A percentile compares a stretch with the other conserved stretches of the same genome.
Evolutionary conservation across 1,139 yeast genomes (phyloP).

Genomic region (Nadsonia commutata): DNA sequence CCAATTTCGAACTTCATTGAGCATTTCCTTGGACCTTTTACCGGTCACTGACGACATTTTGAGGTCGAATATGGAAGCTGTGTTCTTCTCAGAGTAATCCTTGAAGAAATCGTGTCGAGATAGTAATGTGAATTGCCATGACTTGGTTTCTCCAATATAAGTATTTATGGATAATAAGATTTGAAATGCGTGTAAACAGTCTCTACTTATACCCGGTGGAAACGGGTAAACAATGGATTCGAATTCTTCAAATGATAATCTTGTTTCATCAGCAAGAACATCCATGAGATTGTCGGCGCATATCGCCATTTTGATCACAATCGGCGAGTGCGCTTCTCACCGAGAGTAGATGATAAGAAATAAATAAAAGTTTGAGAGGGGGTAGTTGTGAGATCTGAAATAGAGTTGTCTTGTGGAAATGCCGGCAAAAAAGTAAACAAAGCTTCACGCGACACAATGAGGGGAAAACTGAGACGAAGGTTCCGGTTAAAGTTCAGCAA

Average conservation of each 20-base stretch:
- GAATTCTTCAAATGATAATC: not conserved
- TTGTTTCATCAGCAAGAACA: not conserved
- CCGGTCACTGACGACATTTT: not conserved
- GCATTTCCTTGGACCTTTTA: slow-evolving; percentile 8
- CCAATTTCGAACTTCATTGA: slow-evolving; percentile 20
- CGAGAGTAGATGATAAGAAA: no score
- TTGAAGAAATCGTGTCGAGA: not conserved
- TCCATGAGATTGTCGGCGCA: not conserved
- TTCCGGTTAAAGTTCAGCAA: no score
- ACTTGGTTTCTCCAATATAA: not conserved
- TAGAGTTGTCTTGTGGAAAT: no score
- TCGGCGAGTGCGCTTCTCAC: no score
- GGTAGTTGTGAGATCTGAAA: no score
- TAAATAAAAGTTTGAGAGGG: no score
- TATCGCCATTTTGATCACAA: no score
- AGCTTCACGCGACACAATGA: no score
- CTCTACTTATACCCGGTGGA: not conserved
- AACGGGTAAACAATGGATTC: not conserved
- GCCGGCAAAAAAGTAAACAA: no score
- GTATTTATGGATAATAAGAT: not conserved
- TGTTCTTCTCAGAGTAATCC: not conserved
- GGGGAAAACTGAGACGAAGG: no score
- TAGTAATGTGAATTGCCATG: not conserved
- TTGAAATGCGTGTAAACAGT: not conserved
- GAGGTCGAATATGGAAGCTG: not conserved